Base-by-base conservation (phyloP, 345 rosid species). In the Psidium guajava region DNA sequence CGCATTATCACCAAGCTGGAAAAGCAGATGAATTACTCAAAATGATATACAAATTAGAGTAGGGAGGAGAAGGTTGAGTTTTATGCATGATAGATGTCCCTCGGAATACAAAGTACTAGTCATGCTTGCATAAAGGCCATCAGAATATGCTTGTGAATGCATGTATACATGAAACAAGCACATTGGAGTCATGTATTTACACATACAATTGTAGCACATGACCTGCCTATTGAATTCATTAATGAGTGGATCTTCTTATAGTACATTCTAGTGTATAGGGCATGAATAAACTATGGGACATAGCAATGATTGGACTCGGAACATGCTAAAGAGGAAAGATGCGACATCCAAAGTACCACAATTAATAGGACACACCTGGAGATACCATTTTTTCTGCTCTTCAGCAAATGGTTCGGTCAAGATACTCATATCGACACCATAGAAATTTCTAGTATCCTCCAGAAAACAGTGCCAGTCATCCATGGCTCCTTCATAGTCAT, bases 371-470 rank as follows among this genome's bases (percentile, higher is more conserved):
- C 86, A 85, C 83, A 95, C 98, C 95, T 94, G 95, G 83, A 94
- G 90, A 90, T 93, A 96, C 88, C 92, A 96, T 92, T 92, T 96
- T 86, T 91, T 91, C 91, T 96, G 99, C 93, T 97, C 99, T 87
- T 92, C 95, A 54, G 93, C 84, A 86, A 91, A 96, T 88, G 98
- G 92, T 88, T 85, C 91, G 5, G 96, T 92, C 82, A 97, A 89
- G 86, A 89, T 90, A 84, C 90, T 89, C 98, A 96, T 95, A 88
- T 97, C 95, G 80, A 97, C 99, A 47, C 99, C 99, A 88, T 96
- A 97, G 84, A 84, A 82, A 84, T 53, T 86, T 87, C 89, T 92
- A 11, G 93, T 97, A 80, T 97, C 96, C 61, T 93, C 89, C 59
- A 91, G 28, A 90, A 97, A 97, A 85, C 85, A 80, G 88, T 88